Evolutionary conservation across 805 yeast species (phyloP), one percentile per base, ranked within the genome.

Genomic region (Torulaspora indica): DNA sequence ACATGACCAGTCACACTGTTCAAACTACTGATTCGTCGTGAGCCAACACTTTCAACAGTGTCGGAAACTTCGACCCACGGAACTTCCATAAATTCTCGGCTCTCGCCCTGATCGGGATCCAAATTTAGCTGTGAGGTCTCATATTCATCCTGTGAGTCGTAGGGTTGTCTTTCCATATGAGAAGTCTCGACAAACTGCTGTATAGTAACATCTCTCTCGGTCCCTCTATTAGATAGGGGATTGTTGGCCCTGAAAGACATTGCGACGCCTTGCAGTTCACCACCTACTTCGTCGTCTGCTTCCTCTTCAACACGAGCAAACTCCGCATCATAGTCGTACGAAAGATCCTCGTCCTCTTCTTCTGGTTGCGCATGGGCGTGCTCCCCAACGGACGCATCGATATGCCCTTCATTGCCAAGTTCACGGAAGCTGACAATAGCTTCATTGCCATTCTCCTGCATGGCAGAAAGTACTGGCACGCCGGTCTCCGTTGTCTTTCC

Each of bases 41-140:
- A 36, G 15, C 48, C 51, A 14, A 43, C 47, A 18, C 45, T 43
- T 31, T 51, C 46, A 24, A 48, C 52, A 3, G 56, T 51, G 27
- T 48, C 56, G 7, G 54, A 50, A 4, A 51, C 38, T 23, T 47
- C 42, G 5, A 46, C 43, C 38, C 53, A 47, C 3, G 49, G 53
- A 22, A 50, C 36, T 36, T 45, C 48, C 12, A 51, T 50, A 22
- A 46, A 49, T 12, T 49, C 51, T 5, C 48, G 49, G 20, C 52
- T 45, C 30, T 47, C 49, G 8, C 47, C 58, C 5, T 64, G 66
- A 14, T 60, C 64, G 32, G 64, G 67, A 38, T 67, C 65, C 34
- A 49, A 56, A 37, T 71, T 72, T 40, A 69, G 69, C 14, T 63
- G 60, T 8, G 70, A 71, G 67, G 64, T 66, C 36, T 65, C 56